Conservation (phyloP, 192 early-diverging fungal species). For the Entomortierella parvispora region DNA sequence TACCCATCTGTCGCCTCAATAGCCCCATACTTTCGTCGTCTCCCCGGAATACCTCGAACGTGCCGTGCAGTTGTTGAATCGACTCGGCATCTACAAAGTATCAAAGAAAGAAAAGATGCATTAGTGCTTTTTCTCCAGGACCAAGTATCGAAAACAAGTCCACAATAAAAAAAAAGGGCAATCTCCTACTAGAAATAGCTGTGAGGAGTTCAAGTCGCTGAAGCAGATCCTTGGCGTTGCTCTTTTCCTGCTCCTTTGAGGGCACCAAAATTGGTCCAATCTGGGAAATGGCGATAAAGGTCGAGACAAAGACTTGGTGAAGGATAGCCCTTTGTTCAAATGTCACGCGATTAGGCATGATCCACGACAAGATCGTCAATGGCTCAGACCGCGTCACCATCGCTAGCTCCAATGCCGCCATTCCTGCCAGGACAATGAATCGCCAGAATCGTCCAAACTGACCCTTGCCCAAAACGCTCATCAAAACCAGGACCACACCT, state of each 20-base stretch:
- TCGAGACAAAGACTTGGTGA: slow-evolving; percentile 56
- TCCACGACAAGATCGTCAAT: slow-evolving; percentile 20
- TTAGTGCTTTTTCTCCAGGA: no score
- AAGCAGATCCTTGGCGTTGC: slow-evolving; percentile 32
- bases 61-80: slow-evolving; percentile 29
- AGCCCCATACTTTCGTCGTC: slow-evolving; percentile 40
- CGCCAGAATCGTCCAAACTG: slow-evolving; percentile 62
- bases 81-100: slow-evolving; percentile 44
- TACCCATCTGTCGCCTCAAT: slow-evolving; percentile 54
- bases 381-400: slow-evolving; percentile 51
- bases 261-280: slow-evolving; percentile 59
- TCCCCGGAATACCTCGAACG: slow-evolving; percentile 54
- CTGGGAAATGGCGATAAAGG: slow-evolving; percentile 57
- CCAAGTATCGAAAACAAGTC: no score
- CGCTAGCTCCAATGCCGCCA: slow-evolving; percentile 54
- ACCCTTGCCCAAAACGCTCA: slow-evolving; percentile 59
- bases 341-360: slow-evolving; percentile 42
- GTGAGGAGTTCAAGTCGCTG: slow-evolving; percentile 49
- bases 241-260: slow-evolving; percentile 35
- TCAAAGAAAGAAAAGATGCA: background rate
- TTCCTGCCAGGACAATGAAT: slow-evolving; percentile 54
- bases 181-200: slow-evolving; percentile 40
- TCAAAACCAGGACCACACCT: slow-evolving; percentile 47
- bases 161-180: background rate
- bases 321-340: slow-evolving; percentile 58